These are phyloP conservation scores for Aureobasidium melanogenum DNA, from an alignment of 2,329 filamentous ascomycete genomes.

Conservation along the genomic window DNA sequence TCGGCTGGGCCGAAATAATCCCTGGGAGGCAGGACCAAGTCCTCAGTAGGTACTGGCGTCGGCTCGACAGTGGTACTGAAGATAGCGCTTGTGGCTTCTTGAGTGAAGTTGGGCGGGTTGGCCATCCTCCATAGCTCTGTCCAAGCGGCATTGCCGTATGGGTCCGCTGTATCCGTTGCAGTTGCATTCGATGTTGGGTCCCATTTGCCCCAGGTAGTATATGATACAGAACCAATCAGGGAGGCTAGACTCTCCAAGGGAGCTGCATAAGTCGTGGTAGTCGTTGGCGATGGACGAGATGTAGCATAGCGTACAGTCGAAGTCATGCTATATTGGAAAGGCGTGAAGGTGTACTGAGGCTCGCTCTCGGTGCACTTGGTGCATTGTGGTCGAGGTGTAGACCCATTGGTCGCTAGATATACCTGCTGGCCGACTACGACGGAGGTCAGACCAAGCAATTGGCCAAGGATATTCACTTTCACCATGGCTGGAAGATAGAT, in stretches of 20 bases:
- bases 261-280: slow-evolving; percentile 28
- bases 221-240: slow-evolving; percentile 28
- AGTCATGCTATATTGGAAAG: slow-evolving; percentile 30
- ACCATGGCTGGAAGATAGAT: background rate
- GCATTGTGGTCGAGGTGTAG: slow-evolving; percentile 21
- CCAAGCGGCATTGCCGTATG: background rate
- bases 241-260: slow-evolving; percentile 27
- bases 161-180: slow-evolving; percentile 23
- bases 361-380: slow-evolving; percentile 21
- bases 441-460: background rate
- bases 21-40: slow-evolving; percentile 47
- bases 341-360: slow-evolving; percentile 23
- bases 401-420: slow-evolving; percentile 25
- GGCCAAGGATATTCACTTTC: background rate
- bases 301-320: slow-evolving; percentile 32
- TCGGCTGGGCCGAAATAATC: slow-evolving; percentile 42
- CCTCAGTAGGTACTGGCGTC: slow-evolving; percentile 45
- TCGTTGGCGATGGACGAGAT: slow-evolving; percentile 25
- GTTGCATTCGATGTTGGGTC: slow-evolving; percentile 27
- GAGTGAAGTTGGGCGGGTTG: slow-evolving; percentile 29
- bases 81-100: slow-evolving; percentile 26
- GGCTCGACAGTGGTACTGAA: slow-evolving; percentile 41
- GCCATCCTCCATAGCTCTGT: slow-evolving; percentile 26
- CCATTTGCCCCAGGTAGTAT: slow-evolving; percentile 36
- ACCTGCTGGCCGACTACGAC: slow-evolving; percentile 24